Evolutionary conservation across 2,329 filamentous ascomycete genomes (phyloP).

Genomic region (Hypoxylon sp.): DNA sequence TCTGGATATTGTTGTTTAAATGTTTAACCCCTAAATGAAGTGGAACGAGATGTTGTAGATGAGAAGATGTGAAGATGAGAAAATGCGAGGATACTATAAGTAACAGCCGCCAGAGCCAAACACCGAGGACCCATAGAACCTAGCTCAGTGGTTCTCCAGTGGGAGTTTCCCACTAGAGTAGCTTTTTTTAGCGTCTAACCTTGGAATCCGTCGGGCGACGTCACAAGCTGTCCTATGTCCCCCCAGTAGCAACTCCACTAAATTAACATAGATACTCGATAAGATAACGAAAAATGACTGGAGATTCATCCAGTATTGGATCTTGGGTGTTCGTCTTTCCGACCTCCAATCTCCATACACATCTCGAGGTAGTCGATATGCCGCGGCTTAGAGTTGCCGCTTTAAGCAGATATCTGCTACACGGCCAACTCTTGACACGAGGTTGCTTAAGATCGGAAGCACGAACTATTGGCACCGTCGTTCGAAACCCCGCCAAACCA

Average conservation of each 20-base stretch:
- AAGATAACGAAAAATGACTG: conserved; percentile 24
- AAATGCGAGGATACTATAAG: background rate
- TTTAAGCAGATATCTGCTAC: conserved; percentile 65
- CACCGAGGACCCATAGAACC: conserved; percentile 25
- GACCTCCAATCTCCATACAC: background rate
- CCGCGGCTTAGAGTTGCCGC: conserved; percentile 60
- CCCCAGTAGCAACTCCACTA: background rate
- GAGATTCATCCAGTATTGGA: conserved; percentile 19
- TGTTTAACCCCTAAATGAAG: conserved; percentile 3
- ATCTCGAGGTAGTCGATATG: conserved; percentile 55
- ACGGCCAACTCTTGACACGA: conserved; percentile 59
- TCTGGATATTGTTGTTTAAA: conserved; percentile 8
- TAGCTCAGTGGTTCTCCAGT: conserved; percentile 18
- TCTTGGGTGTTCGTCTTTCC: background rate
- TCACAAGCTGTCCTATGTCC: conserved; percentile 6
- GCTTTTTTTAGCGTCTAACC: conserved; percentile 5
- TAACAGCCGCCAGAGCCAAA: background rate
- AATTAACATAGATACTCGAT: background rate
- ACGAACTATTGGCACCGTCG: conserved; percentile 14
- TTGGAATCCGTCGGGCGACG: conserved; percentile 1
- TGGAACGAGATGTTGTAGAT: conserved; percentile 12
- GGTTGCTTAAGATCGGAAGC: conserved; percentile 58
- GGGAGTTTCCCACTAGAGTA: background rate
- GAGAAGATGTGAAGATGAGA: background rate
- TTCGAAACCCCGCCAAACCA: conserved; percentile 12